Evolutionary conservation across 192 early-diverging fungal species (phyloP), one percentile per base, ranked within the genome.

Genomic region (Gorgonomyces haynaldii): DNA sequence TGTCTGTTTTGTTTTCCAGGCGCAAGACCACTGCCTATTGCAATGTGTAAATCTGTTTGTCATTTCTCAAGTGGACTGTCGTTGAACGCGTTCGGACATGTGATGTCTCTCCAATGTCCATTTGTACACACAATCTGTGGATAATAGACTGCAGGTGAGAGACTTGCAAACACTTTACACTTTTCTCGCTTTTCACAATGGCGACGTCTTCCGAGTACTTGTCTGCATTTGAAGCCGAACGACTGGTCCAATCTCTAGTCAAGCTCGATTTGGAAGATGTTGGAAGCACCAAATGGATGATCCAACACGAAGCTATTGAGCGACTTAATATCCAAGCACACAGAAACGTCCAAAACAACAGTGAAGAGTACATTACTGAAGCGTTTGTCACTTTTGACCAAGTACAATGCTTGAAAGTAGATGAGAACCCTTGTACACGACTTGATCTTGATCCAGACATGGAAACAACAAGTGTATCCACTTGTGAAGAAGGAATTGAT

Each of bases 271-370:
- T 66, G 6, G 17, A 19, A 8, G 60, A 66, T 8, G 55, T 66
- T 10, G 65, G 60, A 41, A 21, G n/a, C 4, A 9, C 34, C 36
- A 60, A 58, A 37, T 74, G 72, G 72, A 54, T 61, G 47, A 55
- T 42, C 16, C 65, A 67, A 17, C 72, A 74, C 37, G 53, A 74
- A 34, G 42, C 37, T 0, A 23, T 70, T 12, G 72, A 74, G 41
- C 37, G 32, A 16, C 46, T 74, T 13, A 74, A 74, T 42, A 67
- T 74, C 34, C 67, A 74, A 46, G 67, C 72, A 15, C 72, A 74
- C 54, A 36, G 45, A 30, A 70, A 66, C 55, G 49, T 56, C 19
- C 44, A 48, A 45, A 28, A 49, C 10, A 46, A 61, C 22, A 50
- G 39, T 21, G 72, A 74, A 34, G 65, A 67, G 31, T 74, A 60